Conservation (phyloP, 805 yeast genomes). For the Hanseniaspora nectarophila region DNA sequence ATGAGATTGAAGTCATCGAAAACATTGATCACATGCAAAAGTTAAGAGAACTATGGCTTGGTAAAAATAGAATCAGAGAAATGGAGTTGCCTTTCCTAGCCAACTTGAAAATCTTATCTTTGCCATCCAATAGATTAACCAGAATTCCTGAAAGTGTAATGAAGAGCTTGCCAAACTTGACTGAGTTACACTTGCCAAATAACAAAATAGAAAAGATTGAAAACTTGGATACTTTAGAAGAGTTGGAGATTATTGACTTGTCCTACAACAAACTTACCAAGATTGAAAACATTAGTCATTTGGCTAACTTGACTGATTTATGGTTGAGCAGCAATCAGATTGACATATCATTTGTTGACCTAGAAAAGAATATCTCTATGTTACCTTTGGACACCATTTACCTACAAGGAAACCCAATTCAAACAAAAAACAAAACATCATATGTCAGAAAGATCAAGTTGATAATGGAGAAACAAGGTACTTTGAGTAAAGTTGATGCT, state of each 20-base stretch:
- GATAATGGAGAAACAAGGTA: conserved; percentile 46
- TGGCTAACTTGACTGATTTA: conserved; percentile 67
- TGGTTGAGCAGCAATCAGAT: conserved; percentile 83
- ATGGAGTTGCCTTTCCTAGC: conserved; percentile 47
- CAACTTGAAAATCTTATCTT: conserved; percentile 64
- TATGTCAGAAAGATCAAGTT: conserved; percentile 74
- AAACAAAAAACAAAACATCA: conserved; percentile 56
- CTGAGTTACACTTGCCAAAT: conserved; percentile 79
- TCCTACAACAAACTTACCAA: conserved; percentile 58
- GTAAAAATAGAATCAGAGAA: conserved; percentile 63
- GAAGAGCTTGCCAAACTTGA: conserved; percentile 55
- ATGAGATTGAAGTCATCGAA: conserved; percentile 46
- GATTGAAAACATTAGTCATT: conserved; percentile 53
- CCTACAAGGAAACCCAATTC: conserved; percentile 87
- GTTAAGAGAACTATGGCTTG: conserved; percentile 78
- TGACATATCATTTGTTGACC: conserved; percentile 49
- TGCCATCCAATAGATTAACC: conserved; percentile 72
- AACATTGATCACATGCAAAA: conserved; percentile 40
- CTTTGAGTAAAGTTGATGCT: conserved; percentile 80
- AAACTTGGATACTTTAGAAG: conserved; percentile 58
- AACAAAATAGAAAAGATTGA: conserved; percentile 67
- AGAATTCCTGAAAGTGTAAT: conserved; percentile 58
- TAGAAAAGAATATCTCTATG: conserved; percentile 51
- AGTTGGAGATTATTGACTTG: conserved; percentile 65
- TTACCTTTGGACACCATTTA: conserved; percentile 76